Evolutionary conservation across 2,329 filamentous ascomycete species (phyloP).

Genomic region (Fusarium poae): DNA sequence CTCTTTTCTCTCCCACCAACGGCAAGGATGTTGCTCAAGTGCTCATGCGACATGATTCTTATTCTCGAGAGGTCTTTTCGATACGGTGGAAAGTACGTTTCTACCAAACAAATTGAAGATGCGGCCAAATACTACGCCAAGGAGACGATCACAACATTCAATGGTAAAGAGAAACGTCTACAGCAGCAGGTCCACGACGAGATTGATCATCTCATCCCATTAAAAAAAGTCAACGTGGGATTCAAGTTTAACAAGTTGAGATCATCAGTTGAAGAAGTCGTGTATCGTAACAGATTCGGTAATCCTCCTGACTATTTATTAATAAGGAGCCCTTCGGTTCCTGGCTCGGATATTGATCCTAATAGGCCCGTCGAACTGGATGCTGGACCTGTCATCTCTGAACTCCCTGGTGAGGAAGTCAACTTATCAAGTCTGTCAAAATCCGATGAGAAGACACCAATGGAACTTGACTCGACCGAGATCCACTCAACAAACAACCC

Average conservation of each 20-base stretch:
- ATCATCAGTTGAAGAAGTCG: conserved; percentile 31
- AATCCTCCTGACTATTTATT: conserved; percentile 29
- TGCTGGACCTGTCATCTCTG: conserved; percentile 10
- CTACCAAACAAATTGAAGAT: conserved; percentile 46
- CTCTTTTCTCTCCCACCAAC: conserved; percentile 39
- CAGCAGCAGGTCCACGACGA: conserved; percentile 48
- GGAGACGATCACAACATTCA: conserved; percentile 37
- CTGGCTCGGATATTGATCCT: conserved; percentile 3
- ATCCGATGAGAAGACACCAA: background rate
- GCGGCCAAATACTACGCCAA: conserved; percentile 45
- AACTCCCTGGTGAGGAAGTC: conserved; percentile 22
- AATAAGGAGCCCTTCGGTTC: conserved; percentile 31
- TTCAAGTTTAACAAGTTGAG: conserved; percentile 47
- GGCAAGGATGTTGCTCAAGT: conserved; percentile 46
- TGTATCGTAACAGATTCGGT: conserved; percentile 43
- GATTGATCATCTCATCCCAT: conserved; percentile 42
- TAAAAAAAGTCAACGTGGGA: conserved; percentile 40
- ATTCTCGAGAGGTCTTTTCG: conserved; percentile 45
- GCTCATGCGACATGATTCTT: conserved; percentile 47
- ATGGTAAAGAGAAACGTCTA: conserved; percentile 38
- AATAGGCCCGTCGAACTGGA: conserved; percentile 19
- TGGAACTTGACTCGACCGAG: conserved; percentile 36
- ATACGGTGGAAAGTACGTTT: conserved; percentile 47
- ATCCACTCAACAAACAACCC: background rate
- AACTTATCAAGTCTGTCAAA: background rate